Conservation (phyloP, 2,329 filamentous ascomycete species). For the Septoria petroselini region DNA sequence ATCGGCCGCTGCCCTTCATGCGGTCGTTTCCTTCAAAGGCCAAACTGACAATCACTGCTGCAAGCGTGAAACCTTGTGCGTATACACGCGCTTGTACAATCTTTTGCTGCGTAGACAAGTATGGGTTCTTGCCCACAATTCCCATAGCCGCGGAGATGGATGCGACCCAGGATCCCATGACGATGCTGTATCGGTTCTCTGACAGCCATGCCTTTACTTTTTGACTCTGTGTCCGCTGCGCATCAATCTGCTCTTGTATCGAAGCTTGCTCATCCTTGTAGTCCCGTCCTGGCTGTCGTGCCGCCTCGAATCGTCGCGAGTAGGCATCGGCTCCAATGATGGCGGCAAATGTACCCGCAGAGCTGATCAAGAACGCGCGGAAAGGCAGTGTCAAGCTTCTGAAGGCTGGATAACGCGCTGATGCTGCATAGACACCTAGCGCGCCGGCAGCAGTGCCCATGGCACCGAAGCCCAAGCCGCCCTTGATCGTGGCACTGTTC, state of each 20-base stretch:
- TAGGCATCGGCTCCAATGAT: slow-evolving; percentile 81
- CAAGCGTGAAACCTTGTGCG: slow-evolving; percentile 82
- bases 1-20: slow-evolving; percentile 69
- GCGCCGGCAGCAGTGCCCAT: slow-evolving; percentile 66
- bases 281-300: slow-evolving; percentile 63
- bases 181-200: slow-evolving; percentile 81
- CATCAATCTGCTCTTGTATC: slow-evolving; percentile 53
- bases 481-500: slow-evolving; percentile 68
- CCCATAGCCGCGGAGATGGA: slow-evolving; percentile 72
- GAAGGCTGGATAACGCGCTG: slow-evolving; percentile 72
- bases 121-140: slow-evolving; percentile 73
- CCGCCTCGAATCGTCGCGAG: slow-evolving; percentile 67
- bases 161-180: slow-evolving; percentile 76
- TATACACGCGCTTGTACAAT: slow-evolving; percentile 92
- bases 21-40: slow-evolving; percentile 80
- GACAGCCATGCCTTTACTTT: slow-evolving; percentile 69
- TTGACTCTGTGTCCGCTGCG: slow-evolving; percentile 57
- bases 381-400: slow-evolving; percentile 81
- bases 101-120: slow-evolving; percentile 75
- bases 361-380: slow-evolving; percentile 84
- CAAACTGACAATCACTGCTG: slow-evolving; percentile 76
- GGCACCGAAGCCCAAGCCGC: slow-evolving; percentile 70
- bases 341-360: slow-evolving; percentile 71
- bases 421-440: slow-evolving; percentile 65
- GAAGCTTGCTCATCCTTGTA: slow-evolving; percentile 65